Conservation (phyloP, 164 flowering plant genomes). For the Berberis vulgaris region DNA sequence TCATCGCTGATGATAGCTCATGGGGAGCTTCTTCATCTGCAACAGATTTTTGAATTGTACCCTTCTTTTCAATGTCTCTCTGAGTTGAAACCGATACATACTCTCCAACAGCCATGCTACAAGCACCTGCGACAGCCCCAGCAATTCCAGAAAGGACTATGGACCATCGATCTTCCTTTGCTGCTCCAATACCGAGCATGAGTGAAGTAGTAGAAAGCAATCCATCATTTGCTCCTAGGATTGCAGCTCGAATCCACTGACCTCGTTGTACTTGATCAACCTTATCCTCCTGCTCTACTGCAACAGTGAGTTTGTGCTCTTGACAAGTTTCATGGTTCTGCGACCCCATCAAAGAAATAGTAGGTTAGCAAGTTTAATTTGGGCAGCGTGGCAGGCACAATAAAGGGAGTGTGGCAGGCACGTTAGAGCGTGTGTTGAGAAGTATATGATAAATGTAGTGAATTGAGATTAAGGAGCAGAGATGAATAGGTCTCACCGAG, state of each 20-base stretch:
- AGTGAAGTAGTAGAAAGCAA: constrained; percentile 50
- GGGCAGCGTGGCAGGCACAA: too few species aligned
- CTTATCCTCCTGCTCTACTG: background rate
- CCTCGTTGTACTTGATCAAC: constrained; percentile 23
- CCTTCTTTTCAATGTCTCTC: constrained; percentile 35
- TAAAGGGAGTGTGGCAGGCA: too few species aligned
- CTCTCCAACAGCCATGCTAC: constrained; percentile 68
- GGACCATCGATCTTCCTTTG: constrained; percentile 28
- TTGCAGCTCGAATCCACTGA: constrained; percentile 64
- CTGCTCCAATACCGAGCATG: constrained; percentile 55
- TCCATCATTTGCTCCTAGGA: constrained; percentile 56
- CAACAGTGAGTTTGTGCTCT: constrained; percentile 10
- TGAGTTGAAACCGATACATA: constrained; percentile 58
- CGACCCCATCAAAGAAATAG: background rate
- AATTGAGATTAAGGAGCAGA: too few species aligned
- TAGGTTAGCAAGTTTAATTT: too few species aligned
- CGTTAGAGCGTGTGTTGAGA: too few species aligned
- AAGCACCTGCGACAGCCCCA: constrained; percentile 59
- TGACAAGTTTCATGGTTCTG: background rate
- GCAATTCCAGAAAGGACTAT: constrained; percentile 58
- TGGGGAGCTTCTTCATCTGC: background rate
- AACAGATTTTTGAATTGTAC: background rate
- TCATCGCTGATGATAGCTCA: background rate
- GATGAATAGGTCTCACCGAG: too few species aligned
- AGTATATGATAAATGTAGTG: too few species aligned